A percentile compares a stretch with the other conserved stretches of the same genome.
phyloP scores from a whole-genome alignment of 139 green algal species.

The Medakamo hakoo region DNA sequence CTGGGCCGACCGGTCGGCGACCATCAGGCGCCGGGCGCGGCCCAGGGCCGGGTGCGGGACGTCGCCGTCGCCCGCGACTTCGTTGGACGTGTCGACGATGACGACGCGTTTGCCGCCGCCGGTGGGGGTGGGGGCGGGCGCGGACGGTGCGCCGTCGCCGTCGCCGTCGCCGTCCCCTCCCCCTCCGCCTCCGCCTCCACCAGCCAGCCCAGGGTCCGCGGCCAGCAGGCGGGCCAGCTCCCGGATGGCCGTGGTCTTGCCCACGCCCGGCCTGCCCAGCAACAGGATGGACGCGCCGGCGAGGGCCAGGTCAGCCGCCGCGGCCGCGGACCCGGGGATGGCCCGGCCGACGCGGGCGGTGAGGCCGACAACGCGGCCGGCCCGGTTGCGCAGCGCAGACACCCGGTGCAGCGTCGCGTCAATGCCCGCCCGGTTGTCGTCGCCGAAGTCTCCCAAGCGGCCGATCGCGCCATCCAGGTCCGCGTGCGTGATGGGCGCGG shows the following conservation, averaged over 20 bases:
- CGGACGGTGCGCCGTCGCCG: too few relatives aligned
- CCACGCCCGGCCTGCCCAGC: conserved; percentile 34
- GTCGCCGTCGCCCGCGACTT: conserved; percentile 81
- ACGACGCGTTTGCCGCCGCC: conserved; percentile 33
- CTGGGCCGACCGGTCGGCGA: conserved; percentile 22
- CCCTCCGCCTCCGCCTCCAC: neutral
- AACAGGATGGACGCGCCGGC: conserved; percentile 12
- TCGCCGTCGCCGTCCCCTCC: neutral
- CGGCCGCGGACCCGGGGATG: conserved; percentile 33
- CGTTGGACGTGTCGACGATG: conserved; percentile 86
- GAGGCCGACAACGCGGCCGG: conserved; percentile 46
- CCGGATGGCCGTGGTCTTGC: conserved; percentile 74
- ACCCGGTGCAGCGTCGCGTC: conserved; percentile 86
- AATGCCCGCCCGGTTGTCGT: conserved; percentile 82
- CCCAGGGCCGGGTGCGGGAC: conserved; percentile 52
- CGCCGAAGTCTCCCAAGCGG: conserved; percentile 55
- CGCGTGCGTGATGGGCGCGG: neutral
- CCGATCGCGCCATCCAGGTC: conserved; percentile 12
- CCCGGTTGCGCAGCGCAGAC: conserved; percentile 61
- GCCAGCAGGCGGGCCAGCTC: conserved; percentile 51
- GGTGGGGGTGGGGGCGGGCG: neutral
- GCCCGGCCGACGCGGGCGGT: conserved; percentile 57
- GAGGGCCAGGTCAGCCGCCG: conserved; percentile 24
- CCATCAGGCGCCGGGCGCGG: conserved; percentile 41
- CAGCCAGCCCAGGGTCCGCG: conserved; percentile 14